Evolutionary conservation across 108 stramenopile genomes (phyloP), one percentile per base, ranked within the genome.

Genomic region (Cyclotella cryptica): DNA sequence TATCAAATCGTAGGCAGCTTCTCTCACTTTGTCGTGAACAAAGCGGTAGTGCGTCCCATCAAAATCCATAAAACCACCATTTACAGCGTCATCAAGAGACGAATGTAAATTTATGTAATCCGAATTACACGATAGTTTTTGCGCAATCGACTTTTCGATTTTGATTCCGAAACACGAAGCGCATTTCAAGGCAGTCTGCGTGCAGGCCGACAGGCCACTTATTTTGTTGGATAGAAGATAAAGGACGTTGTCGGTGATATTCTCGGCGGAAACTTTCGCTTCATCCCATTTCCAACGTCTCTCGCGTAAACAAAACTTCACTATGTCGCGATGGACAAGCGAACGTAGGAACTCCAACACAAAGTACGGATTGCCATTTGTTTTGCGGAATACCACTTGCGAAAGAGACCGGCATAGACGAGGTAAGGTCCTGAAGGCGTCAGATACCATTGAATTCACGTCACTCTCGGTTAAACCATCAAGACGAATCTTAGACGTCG

Each of bases 1-100:
- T 2, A 35, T 35, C 35, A 35, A 21, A 51, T 71, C 78, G 60
- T 87, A 87, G 13, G 86, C 86, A 17, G 86, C 86, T 66, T 87
- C 83, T 65, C 69, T 73, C 19, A 87, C 72, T 53, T 68, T 75
- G 49, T 87, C 86, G 47, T 35, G 86, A 27, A 69, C 67, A 66
- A 87, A 87, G 44, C 35, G 62, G 60, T 74, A 81, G 15, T 28
- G 39, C 35, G 66, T 24, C 40, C 44, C 11, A 28, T 62, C 70
- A 24, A 22, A 35, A 35, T 35, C 35, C 35, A 35, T 35, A 35
- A 35, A 35, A 35, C 35, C 35, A 35, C 35, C 35, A 35, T 35
- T 35, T 2, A 35, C 35, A 5, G 35, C 35, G 6, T 35, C 35
- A 35, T 35, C 35, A 6, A 35, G 35, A 35, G 6, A 5, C 35